Conservation (phyloP, 306 rosid species). For the Fragaria iinumae region DNA sequence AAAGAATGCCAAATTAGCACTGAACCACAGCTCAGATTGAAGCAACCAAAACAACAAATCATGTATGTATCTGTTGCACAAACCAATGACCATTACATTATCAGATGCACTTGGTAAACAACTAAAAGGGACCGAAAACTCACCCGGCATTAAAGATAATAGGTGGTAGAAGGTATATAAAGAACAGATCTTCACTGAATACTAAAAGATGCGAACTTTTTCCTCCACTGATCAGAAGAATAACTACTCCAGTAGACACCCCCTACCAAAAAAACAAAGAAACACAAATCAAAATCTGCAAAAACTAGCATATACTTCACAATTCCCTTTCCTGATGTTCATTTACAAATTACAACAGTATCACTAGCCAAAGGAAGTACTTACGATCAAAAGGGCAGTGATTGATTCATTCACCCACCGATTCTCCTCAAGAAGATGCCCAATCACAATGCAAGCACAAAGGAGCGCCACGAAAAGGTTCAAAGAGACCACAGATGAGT, state of each 20-base stretch:
- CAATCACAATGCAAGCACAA: constrained; percentile 89
- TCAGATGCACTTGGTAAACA: constrained; percentile 6
- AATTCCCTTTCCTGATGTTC: neutral
- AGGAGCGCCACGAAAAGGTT: constrained; percentile 87
- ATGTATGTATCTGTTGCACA: neutral
- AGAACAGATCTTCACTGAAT: constrained; percentile 92
- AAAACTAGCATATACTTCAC: neutral
- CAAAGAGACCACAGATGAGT: constrained; percentile 79
- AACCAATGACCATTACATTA: neutral
- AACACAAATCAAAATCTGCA: constrained; percentile 18
- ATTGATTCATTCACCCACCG: constrained; percentile 93
- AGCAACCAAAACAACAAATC: neutral
- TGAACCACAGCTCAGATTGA: neutral
- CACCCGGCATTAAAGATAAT: constrained; percentile 98
- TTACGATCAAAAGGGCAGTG: constrained; percentile 87
- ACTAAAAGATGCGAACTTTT: constrained; percentile 88
- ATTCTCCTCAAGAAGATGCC: constrained; percentile 96
- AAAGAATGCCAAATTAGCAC: neutral
- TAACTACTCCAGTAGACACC: constrained; percentile 66
- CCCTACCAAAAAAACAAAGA: constrained; percentile 56
- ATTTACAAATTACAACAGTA: neutral
- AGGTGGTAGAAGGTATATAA: constrained; percentile 93
- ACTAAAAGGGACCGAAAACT: constrained; percentile 17
- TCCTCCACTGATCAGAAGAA: constrained; percentile 74
- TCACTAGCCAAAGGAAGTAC: constrained; percentile 28